phyloP scores from a whole-genome alignment of 2,329 filamentous ascomycete genomes.

The Ramularia endophylla region DNA sequence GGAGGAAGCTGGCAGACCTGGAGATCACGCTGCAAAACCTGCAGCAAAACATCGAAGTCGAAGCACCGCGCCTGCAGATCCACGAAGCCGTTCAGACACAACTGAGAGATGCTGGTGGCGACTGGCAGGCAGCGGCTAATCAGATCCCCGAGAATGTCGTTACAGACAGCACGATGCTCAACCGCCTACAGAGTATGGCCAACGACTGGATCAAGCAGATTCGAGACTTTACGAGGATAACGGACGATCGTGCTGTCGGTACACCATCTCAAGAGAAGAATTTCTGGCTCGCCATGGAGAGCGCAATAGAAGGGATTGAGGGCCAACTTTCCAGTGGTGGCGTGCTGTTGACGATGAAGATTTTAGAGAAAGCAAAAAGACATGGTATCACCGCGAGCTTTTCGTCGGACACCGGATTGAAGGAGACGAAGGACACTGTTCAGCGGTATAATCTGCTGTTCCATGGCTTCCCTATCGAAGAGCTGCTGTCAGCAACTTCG shows the following conservation, averaged over 20 bases:
- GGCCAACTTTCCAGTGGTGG: constrained; percentile 82
- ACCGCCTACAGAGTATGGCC: constrained; percentile 86
- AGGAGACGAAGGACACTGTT: constrained; percentile 92
- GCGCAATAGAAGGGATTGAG: constrained; percentile 85
- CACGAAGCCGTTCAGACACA: constrained; percentile 84
- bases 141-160: constrained; percentile 70
- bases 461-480: constrained; percentile 94
- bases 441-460: constrained; percentile 99
- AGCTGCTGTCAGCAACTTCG: constrained; percentile 86
- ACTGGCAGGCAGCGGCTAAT: constrained; percentile 67
- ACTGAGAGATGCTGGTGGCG: constrained; percentile 64
- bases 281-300: constrained; percentile 98
- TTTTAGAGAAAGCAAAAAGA: constrained; percentile 93
- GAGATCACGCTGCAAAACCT: constrained; percentile 85
- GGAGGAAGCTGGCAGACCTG: constrained; percentile 93
- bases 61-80: constrained; percentile 78
- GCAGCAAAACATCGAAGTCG: constrained; percentile 97
- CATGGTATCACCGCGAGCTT: constrained; percentile 98
- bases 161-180: constrained; percentile 85
- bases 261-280: constrained; percentile 97
- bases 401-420: constrained; percentile 87
- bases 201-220: constrained; percentile 99
- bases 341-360: constrained; percentile 84
- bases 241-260: constrained; percentile 68
- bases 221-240: constrained; percentile 90